Base-by-base conservation (phyloP, 306 rosid genomes). In the Cucurbita pepo region DNA sequence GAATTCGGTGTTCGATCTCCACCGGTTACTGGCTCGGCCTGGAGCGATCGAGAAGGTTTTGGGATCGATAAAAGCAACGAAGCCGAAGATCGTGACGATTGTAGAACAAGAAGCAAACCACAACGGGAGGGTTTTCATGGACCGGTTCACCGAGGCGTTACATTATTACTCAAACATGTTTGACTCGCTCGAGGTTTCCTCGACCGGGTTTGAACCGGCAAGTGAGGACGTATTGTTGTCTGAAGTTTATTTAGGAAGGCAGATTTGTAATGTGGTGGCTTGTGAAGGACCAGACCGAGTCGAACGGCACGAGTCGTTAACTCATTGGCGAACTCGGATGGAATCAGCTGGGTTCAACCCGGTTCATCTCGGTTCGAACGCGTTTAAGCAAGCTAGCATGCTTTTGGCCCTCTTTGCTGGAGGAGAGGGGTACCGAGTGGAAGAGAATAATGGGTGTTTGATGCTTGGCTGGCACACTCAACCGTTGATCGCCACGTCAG, bases 151-250 rank as follows among this genome's bases (percentile, higher is more conserved):
- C 0, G 96, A 94, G 79, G 82, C 99, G n/a, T 75, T 94, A 19
- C 96, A 94, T 82, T 94, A 91, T 36, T 94, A 94, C 84, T 94
- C 97, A 8, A 82, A 91, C 5, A 72, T 94, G 80, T 94, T 94
- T n/a, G 99, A 94, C 87, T 91, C 99, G 76, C 44, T 91, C 16
- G 99, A 94, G 16, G 95, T 96, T 0, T 88, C 92, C 0, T 66
- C 71, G 9, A 11, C 14, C 36, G 77, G 71, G 60, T 44, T 48
- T 1, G 56, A 52, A 45, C 48, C 59, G 14, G 56, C 58, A 0
- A 75, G 18, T 50, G 58, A 60, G 37, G 77, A 59, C 71, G 30
- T 45, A 19, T 37, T 60, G 1, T 7, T 75, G 71, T 59, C 71
- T 2, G 77, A 75, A 47, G 8, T 75, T 54, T 75, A 60, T 60